phyloP scores from a whole-genome alignment of 2,329 filamentous ascomycete genomes.

The Aphanocladium album region DNA sequence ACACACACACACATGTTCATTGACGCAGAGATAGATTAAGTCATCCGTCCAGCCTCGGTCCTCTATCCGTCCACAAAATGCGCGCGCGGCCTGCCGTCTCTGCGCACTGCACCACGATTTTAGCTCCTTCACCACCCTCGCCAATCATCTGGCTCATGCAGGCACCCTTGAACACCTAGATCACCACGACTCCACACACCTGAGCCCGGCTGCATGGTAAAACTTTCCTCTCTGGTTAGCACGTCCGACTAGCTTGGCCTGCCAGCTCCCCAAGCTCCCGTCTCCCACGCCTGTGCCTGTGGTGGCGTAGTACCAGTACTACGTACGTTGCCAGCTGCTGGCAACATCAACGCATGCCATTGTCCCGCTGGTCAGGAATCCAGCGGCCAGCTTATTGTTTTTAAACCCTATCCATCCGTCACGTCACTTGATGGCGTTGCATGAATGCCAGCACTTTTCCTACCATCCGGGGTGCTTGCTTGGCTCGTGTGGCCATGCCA shows the following conservation, averaged over 20 bases:
- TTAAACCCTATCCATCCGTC: neutral
- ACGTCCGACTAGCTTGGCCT: too few relatives aligned
- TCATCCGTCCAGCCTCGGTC: neutral
- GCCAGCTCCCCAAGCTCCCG: too few relatives aligned
- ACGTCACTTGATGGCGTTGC: neutral
- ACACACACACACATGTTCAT: neutral
- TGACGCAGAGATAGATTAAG: neutral
- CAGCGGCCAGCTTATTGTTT: neutral
- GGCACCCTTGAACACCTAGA: constrained; percentile 1
- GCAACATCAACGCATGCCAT: neutral
- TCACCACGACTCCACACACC: constrained; percentile 1
- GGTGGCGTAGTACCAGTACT: too few relatives aligned
- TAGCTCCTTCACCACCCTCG: constrained; percentile 1
- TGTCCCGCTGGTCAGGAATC: neutral
- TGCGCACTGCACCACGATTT: neutral
- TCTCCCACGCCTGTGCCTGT: too few relatives aligned
- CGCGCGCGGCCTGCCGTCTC: neutral
- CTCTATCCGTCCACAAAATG: neutral
- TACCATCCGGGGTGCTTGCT: neutral
- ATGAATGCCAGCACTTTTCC: neutral
- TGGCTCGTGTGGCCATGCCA: neutral
- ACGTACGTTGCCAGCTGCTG: too few relatives aligned
- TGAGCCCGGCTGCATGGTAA: neutral
- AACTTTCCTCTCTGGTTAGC: neutral
- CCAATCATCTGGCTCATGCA: neutral